Base-by-base conservation (phyloP, 2,329 filamentous ascomycete genomes). In the Verticillium isaacii region DNA sequence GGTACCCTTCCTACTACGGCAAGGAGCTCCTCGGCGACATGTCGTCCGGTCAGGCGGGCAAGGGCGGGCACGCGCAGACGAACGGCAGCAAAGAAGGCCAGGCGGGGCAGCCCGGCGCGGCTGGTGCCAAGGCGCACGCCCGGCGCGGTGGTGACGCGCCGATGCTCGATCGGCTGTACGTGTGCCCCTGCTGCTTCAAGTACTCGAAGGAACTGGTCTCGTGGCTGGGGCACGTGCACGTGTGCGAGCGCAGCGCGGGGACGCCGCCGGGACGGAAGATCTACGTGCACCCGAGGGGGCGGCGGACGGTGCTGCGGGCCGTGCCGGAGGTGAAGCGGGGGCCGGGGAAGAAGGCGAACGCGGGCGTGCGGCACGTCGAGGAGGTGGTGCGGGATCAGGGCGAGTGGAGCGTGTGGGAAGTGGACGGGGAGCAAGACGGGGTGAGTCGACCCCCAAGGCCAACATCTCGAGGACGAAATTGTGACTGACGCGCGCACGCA, bases 111-210 rank as follows among this genome's bases (percentile, higher is more conserved):
- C 55, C 62, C 8, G 68, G 67, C 32, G 73, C 72, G 62, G 66
- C 64, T 11, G 67, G 65, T 37, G 71, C 71, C 6, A 73, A 74
- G 59, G 73, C 68, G 62, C 74, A 74, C 19, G 74, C 73, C 65
- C 70, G 50, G 74, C 75, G 65, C 39, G 64, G 60, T 62, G 67
- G 50, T 60, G 57, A 71, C 45, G 62, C 71, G 15, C 77, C 78
- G 1, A 78, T 86, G 68, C 82, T 92, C 17, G 86, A 89, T 66
- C 78, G 88, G 61, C 79, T 98, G 8, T 96, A 93, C 69, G 90
- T 98, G 37, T 99, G 95, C 72, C 89, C 91, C 37, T 90, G 87
- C 81, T 99, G 95, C 79, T 98, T 98, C 81, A 94, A 93, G 72
- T 99, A 99, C 75, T 90, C 89, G 39, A 85, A 82, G 66, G 85